Conservation (phyloP, 208 protist genomes). For the Leishmania major region DNA sequence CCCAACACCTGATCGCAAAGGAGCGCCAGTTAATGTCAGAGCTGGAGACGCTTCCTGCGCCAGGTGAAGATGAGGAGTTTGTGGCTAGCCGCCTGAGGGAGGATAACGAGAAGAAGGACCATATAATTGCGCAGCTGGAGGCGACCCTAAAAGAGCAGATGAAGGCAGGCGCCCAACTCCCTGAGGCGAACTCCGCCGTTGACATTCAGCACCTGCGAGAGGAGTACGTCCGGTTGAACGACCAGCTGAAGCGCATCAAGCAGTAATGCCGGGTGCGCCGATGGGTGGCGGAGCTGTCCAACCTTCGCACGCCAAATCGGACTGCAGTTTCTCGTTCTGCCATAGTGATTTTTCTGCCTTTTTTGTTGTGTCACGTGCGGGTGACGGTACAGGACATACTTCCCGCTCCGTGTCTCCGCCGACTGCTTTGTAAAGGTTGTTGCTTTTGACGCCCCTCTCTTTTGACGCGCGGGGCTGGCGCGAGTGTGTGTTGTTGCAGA, state of each 20-base stretch:
- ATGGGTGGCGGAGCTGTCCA: background rate
- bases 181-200: constrained; percentile 13
- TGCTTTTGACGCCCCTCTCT: background rate
- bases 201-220: constrained; percentile 63
- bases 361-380: background rate
- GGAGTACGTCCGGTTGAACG: constrained; percentile 78
- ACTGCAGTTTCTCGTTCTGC: constrained; percentile 2
- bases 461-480: background rate
- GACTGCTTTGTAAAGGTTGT: background rate
- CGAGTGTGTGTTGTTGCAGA: background rate
- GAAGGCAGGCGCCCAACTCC: background rate
- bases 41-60: constrained; percentile 24
- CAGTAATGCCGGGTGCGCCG: constrained; percentile 10
- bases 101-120: constrained; percentile 57
- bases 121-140: constrained; percentile 56
- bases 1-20: constrained; percentile 33
- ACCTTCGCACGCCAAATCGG: background rate
- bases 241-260: constrained; percentile 53
- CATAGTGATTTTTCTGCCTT: background rate
- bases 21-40: constrained; percentile 28
- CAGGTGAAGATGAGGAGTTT: constrained; percentile 33
- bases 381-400: background rate
- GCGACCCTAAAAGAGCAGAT: constrained; percentile 37
- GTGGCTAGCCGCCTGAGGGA: constrained; percentile 40
- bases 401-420: background rate